These are phyloP conservation scores for Colletotrichum eleusines DNA, from an alignment of 2,329 filamentous ascomycete genomes.

Conservation along the genomic window DNA sequence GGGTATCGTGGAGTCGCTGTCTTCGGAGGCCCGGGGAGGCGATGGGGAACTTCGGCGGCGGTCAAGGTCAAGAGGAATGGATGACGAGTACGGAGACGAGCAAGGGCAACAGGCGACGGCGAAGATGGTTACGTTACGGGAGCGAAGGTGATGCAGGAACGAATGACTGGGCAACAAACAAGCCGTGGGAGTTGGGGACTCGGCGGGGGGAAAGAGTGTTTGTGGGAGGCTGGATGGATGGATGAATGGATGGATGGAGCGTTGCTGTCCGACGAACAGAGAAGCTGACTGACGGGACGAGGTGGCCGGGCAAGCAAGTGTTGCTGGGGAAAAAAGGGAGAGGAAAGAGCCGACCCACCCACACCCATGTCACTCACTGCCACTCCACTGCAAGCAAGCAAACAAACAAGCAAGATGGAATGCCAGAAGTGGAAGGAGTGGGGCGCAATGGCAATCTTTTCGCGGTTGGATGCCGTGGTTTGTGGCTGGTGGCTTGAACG, in stretches of 20 bases:
- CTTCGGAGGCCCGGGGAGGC: slow-evolving; percentile 19
- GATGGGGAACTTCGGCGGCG: slow-evolving; percentile 7
- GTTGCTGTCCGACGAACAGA: slow-evolving; percentile 40
- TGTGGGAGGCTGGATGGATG: too few species aligned
- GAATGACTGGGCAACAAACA: slow-evolving; percentile 29
- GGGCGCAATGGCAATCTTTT: slow-evolving; percentile 19
- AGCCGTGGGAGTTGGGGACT: not conserved
- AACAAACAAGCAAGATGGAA: not conserved
- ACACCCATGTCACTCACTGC: not conserved
- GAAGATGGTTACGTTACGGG: slow-evolving; percentile 22
- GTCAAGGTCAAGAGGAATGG: slow-evolving; percentile 28
- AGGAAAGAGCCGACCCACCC: slow-evolving; percentile 31
- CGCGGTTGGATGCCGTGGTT: not conserved
- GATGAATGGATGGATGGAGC: slow-evolving; percentile 30
- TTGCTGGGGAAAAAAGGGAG: slow-evolving; percentile 46
- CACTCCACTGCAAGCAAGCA: too few species aligned
- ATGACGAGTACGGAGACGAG: slow-evolving; percentile 13
- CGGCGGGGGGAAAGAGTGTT: slow-evolving; percentile 12
- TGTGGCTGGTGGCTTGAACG: slow-evolving; percentile 8
- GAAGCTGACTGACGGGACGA: slow-evolving; percentile 27
- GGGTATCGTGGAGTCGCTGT: slow-evolving; percentile 15
- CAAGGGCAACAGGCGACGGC: slow-evolving; percentile 10
- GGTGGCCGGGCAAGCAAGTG: slow-evolving; percentile 41
- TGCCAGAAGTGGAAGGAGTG: slow-evolving; percentile 28
- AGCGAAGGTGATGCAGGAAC: slow-evolving; percentile 38